Evolutionary conservation across 2,329 filamentous ascomycete genomes (phyloP).

Genomic region (Amauroascus niger): DNA sequence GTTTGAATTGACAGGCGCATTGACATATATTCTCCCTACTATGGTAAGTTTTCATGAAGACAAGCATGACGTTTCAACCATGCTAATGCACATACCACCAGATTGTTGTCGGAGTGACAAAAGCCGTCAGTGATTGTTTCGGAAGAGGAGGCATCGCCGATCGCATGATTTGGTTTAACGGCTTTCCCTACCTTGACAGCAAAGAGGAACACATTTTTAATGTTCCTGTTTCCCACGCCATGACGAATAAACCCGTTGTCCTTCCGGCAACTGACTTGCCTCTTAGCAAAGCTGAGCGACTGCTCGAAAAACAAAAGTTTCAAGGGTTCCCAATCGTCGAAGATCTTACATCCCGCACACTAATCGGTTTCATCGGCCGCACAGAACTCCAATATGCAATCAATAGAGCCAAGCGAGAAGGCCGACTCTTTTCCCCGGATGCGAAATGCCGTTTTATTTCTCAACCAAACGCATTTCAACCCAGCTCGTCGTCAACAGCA

Average conservation of each 20-base stretch:
- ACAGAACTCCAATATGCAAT: conserved; percentile 89
- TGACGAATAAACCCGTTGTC: conserved; percentile 66
- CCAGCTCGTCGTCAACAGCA: not conserved
- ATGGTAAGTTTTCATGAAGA: conserved; percentile 50
- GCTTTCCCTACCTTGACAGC: conserved; percentile 91
- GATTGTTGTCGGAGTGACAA: conserved; percentile 94
- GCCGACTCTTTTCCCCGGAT: conserved; percentile 49
- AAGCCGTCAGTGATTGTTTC: conserved; percentile 80
- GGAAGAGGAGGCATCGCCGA: conserved; percentile 96
- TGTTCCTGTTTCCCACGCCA: conserved; percentile 81
- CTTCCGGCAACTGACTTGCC: conserved; percentile 66
- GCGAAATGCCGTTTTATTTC: conserved; percentile 64
- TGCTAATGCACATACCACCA: conserved; percentile 20
- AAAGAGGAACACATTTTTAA: conserved; percentile 97
- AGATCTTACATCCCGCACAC: conserved; percentile 55
- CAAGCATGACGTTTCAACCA: not conserved
- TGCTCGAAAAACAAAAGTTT: conserved; percentile 69
- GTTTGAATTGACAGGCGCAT: conserved; percentile 95
- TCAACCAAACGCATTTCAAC: not conserved
- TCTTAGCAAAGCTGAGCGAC: conserved; percentile 63
- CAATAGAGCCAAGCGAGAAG: conserved; percentile 63
- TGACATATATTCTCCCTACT: conserved; percentile 93
- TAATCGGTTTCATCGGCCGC: conserved; percentile 85
- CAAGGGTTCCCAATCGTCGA: conserved; percentile 92
- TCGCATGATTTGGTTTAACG: conserved; percentile 97